Evolutionary conservation across 352 stramenopile genomes (phyloP).

Genomic region (Thraustotheca clavata): DNA sequence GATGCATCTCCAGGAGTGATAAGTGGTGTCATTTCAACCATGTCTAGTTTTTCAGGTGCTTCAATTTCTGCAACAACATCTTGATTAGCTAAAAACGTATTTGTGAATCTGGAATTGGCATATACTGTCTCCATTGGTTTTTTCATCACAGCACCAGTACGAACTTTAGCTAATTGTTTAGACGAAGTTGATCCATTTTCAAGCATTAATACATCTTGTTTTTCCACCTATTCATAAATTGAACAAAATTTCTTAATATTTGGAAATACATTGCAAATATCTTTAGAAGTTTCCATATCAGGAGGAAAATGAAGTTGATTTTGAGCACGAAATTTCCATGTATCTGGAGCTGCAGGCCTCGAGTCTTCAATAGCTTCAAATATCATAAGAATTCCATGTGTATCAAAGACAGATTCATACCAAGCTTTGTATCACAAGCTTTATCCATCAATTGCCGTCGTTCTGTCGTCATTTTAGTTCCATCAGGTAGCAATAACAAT

Average conservation of each 20-base stretch:
- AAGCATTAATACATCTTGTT: neutral
- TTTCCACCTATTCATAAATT: neutral
- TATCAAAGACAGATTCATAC: neutral
- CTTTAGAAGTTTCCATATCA: slow-evolving; percentile 40
- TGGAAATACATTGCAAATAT: slow-evolving; percentile 49
- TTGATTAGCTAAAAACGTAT: slow-evolving; percentile 5
- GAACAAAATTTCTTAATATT: neutral
- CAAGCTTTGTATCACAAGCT: slow-evolving; percentile 42
- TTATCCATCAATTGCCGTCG: slow-evolving; percentile 51
- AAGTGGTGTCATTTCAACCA: slow-evolving; percentile 73
- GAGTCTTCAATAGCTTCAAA: slow-evolving; percentile 42
- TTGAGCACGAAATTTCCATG: slow-evolving; percentile 60
- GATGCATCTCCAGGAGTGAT: slow-evolving; percentile 63
- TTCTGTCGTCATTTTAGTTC: slow-evolving; percentile 63
- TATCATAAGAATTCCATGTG: neutral
- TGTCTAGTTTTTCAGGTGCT: neutral
- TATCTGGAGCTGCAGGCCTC: slow-evolving; percentile 54
- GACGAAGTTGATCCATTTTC: neutral
- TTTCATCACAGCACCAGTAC: slow-evolving; percentile 28
- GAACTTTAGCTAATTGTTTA: neutral
- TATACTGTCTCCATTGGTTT: slow-evolving; percentile 47
- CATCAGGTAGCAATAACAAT: slow-evolving; percentile 57
- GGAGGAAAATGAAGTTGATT: slow-evolving; percentile 73
- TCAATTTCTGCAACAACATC: neutral
- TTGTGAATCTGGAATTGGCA: slow-evolving; percentile 57